Evolutionary conservation across 192 early-diverging fungal species (phyloP).

Genomic region (Coemansia sp.): DNA sequence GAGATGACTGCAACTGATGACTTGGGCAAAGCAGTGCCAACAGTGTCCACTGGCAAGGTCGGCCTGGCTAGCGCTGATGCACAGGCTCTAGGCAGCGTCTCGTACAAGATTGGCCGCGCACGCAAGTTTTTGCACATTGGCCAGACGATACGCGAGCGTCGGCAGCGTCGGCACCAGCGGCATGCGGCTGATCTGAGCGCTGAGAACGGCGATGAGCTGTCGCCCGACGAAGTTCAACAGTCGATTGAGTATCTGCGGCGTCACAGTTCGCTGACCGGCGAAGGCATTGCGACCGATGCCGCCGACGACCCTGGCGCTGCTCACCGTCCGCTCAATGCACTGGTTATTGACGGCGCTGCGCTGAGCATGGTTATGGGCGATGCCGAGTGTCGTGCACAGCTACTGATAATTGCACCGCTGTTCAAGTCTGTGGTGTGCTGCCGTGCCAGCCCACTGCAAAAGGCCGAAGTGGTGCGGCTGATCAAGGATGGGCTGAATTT

Average conservation of each 20-base stretch:
- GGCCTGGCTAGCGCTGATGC: conserved; percentile 32
- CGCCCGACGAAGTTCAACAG: conserved; percentile 38
- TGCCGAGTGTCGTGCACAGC: conserved; percentile 36
- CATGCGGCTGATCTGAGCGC: conserved; percentile 6
- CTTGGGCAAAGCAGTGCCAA: not conserved
- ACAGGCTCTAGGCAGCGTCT: conserved; percentile 49
- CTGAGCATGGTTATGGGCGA: conserved; percentile 54
- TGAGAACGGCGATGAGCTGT: conserved; percentile 21
- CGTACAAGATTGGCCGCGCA: conserved; percentile 52
- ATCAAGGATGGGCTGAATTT: conserved; percentile 73
- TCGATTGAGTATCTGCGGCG: conserved; percentile 48
- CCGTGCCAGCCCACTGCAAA: conserved; percentile 89
- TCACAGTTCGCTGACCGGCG: conserved; percentile 29
- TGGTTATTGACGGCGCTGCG: conserved; percentile 83
- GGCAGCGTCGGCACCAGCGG: conserved; percentile 8
- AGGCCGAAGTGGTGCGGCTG: conserved; percentile 90
- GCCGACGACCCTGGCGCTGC: conserved; percentile 11
- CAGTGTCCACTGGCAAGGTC: conserved; percentile 6
- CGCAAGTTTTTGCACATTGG: conserved; percentile 42
- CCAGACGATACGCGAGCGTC: conserved; percentile 24
- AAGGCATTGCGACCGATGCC: conserved; percentile 3
- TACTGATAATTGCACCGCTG: conserved; percentile 67
- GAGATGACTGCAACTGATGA: conserved; percentile 31
- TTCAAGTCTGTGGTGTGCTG: conserved; percentile 91
- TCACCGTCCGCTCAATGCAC: conserved; percentile 57